phyloP scores from a whole-genome alignment of 495 filamentous ascomycete genomes.

The Trichocladium uniseriatum region DNA sequence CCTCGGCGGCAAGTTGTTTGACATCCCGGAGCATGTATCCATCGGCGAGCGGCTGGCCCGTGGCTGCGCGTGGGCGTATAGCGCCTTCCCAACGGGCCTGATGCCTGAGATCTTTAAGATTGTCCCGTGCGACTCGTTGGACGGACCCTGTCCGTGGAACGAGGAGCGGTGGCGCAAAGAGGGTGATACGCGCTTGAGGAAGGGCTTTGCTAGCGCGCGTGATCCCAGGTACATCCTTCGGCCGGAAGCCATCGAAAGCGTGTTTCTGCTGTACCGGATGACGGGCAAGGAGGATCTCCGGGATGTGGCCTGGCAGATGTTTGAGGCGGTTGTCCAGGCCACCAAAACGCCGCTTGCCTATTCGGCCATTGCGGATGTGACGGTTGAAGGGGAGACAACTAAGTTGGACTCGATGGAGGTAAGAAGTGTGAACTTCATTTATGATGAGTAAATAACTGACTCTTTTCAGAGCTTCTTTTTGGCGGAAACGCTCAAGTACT shows the following conservation, averaged over 20 bases:
- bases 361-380: constrained; percentile 48
- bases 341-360: constrained; percentile 51
- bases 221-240: constrained; percentile 40
- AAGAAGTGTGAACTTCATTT: neutral
- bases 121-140: constrained; percentile 33
- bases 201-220: constrained; percentile 39
- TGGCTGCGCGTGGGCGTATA: constrained; percentile 89
- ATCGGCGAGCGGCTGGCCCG: constrained; percentile 70
- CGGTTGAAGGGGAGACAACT: constrained; percentile 17
- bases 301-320: constrained; percentile 71
- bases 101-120: constrained; percentile 73
- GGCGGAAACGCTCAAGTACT: constrained; percentile 44
- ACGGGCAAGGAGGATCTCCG: constrained; percentile 54
- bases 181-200: neutral
- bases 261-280: constrained; percentile 66
- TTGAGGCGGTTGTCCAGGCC: constrained; percentile 49
- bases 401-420: constrained; percentile 29
- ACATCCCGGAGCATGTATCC: constrained; percentile 59
- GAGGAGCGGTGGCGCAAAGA: constrained; percentile 23
- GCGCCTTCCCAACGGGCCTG: constrained; percentile 66
- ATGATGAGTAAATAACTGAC: neutral
- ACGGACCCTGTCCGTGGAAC: constrained; percentile 17
- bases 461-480: constrained; percentile 31
- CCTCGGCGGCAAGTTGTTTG: constrained; percentile 69
- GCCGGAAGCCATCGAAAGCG: constrained; percentile 60